phyloP scores from a whole-genome alignment of 2,329 filamentous ascomycete species.

The Whalleya microplaca region DNA sequence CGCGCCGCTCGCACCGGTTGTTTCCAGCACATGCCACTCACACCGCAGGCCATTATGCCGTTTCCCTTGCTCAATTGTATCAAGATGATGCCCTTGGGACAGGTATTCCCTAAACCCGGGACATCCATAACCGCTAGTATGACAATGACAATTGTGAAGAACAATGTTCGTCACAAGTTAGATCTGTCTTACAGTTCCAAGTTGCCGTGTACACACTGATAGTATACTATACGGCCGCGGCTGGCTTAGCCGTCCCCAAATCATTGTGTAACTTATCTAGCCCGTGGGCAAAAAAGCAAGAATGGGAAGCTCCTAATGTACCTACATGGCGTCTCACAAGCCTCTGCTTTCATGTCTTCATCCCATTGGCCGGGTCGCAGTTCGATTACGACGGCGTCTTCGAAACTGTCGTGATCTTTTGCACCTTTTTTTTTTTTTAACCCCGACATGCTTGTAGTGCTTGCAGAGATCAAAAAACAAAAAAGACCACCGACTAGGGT shows the following conservation, averaged over 20 bases:
- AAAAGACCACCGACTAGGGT: slow-evolving; percentile 6
- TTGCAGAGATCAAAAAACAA: neutral
- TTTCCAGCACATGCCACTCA: neutral
- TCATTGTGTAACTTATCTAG: slow-evolving; percentile 6
- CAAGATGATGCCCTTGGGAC: neutral
- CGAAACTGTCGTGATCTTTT: slow-evolving; percentile 20
- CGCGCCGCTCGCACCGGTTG: neutral
- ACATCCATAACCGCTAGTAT: neutral
- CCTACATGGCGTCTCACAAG: slow-evolving; percentile 1
- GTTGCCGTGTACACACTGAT: no score
- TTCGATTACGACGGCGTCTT: slow-evolving; percentile 10
- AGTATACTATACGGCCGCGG: no score
- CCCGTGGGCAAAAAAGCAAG: slow-evolving; percentile 2
- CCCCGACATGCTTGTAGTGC: slow-evolving; percentile 12
- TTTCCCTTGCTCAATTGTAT: neutral
- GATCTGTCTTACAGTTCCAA: no score
- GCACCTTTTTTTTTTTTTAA: slow-evolving; percentile 6
- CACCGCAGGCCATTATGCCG: neutral
- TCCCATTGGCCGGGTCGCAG: slow-evolving; percentile 14
- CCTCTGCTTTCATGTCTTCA: slow-evolving; percentile 11
- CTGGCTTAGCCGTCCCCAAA: slow-evolving; percentile 3
- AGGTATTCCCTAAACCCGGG: neutral
- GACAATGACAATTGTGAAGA: neutral
- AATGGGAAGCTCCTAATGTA: neutral
- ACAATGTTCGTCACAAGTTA: neutral